Base-by-base conservation (phyloP, 2,329 filamentous ascomycete species). In the Esteya vermicola region DNA sequence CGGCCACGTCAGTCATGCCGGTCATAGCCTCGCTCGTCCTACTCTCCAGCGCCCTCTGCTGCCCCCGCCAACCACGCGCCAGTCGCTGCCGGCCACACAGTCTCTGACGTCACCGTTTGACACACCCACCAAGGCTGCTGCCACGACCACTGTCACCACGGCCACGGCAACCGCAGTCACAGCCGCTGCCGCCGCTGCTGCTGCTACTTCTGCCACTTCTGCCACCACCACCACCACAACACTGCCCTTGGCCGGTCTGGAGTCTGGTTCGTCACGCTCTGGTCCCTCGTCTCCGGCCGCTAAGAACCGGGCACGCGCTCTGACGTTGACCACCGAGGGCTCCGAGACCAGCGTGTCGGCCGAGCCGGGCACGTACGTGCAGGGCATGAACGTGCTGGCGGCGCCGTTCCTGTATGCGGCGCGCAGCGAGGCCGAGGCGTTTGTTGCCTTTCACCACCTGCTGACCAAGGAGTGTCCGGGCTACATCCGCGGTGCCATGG, bases 371-470 rank as follows among this genome's bases (percentile, higher is more conserved):
- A 88, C 84, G 31, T 98, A 98, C 52, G 89, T 98, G 3, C 91
- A 98, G 60, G 91, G 91, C 49, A 96, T 98, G 89, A 98, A 98
- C 56, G 91, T 98, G 31, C 73, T 98, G 14, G 89, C 88, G 9
- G 91, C 91, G 1, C 91, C 91, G 0, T 95, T 98, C 54, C 68
- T 98, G 34, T 98, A 98, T 57, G 86, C 85, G 6, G 88, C 91
- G 2, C 79, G 86, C 43, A 94, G 85, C 57, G 91, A 98, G 62
- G 81, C 88, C 7, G 88, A 98, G 61, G 91, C 91, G 3, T 98
- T 93, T 52, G 80, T 85, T 6, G 81, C 86, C 2, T 95, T 98
- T 52, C 78, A 93, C 55, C 78, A 78, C 33, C 81, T 95, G 47
- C 76, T 98, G 47, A 93, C 85, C 2, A 69, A 72, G 41, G 89